Conservation (phyloP, 2,329 filamentous ascomycete genomes). For the Harringtonia aguacate region DNA sequence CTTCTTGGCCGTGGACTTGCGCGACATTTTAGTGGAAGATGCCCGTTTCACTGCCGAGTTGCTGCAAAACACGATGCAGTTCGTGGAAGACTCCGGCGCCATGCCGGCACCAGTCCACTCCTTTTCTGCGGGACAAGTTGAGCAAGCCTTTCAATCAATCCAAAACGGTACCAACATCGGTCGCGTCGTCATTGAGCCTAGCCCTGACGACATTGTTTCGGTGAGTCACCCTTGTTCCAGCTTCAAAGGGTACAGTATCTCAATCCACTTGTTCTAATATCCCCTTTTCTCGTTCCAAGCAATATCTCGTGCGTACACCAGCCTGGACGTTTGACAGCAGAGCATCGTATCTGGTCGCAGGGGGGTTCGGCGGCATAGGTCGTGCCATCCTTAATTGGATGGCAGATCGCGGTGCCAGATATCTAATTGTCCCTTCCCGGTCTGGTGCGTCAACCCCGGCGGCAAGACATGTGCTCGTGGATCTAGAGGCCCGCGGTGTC, state of each 20-base stretch:
- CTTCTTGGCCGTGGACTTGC: conserved; percentile 33
- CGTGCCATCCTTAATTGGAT: conserved; percentile 21
- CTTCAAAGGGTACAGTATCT: too few species aligned
- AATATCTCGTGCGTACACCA: conserved; percentile 8
- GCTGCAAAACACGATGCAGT: too few species aligned
- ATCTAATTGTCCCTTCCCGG: conserved; percentile 19
- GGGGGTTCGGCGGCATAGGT: conserved; percentile 26
- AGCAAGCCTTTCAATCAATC: too few species aligned
- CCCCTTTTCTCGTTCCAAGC: not conserved
- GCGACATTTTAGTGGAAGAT: not conserved
- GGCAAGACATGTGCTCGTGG: not conserved
- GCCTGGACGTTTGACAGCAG: not conserved
- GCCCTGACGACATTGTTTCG: too few species aligned
- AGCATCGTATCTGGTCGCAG: conserved; percentile 24
- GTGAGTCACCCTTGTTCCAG: too few species aligned
- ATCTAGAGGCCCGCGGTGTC: too few species aligned
- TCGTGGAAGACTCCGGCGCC: too few species aligned
- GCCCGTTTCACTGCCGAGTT: not conserved
- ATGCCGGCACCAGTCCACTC: too few species aligned
- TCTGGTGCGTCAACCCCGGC: conserved; percentile 5
- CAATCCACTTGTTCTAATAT: not conserved
- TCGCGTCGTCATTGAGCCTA: too few species aligned
- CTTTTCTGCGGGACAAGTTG: too few species aligned
- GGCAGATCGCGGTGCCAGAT: conserved; percentile 14
- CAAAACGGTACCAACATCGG: too few species aligned